phyloP scores from a whole-genome alignment of 306 rosid species.

The Cercis canadensis region DNA sequence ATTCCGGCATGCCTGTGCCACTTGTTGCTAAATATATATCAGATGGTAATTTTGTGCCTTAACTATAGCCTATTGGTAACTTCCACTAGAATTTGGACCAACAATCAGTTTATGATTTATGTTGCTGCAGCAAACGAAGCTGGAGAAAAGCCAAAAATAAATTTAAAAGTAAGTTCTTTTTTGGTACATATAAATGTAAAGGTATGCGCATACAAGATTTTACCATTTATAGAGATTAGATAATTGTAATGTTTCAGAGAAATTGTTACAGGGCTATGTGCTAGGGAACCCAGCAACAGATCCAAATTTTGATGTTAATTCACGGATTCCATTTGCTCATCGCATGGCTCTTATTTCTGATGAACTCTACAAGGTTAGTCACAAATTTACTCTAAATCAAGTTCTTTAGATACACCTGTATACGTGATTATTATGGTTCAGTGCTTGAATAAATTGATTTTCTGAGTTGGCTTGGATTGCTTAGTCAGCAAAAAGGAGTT shows the following conservation, averaged over 20 bases:
- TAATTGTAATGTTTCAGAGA: not conserved
- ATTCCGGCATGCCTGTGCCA: slow-evolving; percentile 36
- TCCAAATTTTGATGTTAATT: slow-evolving; percentile 13
- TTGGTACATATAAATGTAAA: not conserved
- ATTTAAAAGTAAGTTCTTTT: slow-evolving; percentile 22
- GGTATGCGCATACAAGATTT: slow-evolving; percentile 15
- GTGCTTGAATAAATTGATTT: not conserved
- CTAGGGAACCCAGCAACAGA: slow-evolving; percentile 38
- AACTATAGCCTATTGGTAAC: not conserved
- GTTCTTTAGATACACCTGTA: not conserved
- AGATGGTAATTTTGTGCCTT: slow-evolving; percentile 30
- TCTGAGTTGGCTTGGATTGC: not conserved
- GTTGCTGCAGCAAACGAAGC: slow-evolving; percentile 39
- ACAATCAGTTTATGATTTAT: not conserved
- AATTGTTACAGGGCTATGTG: slow-evolving; percentile 39
- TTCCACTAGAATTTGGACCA: not conserved
- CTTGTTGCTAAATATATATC: slow-evolving; percentile 37
- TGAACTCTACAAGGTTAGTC: slow-evolving; percentile 46
- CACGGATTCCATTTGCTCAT: slow-evolving; percentile 34
- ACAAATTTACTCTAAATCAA: not conserved
- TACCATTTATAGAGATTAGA: not conserved
- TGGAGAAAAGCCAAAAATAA: slow-evolving; percentile 19
- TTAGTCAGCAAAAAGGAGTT: slow-evolving; percentile 35
- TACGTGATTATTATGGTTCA: not conserved
- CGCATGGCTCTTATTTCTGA: slow-evolving; percentile 44